phyloP scores from a whole-genome alignment of 2,329 filamentous ascomycete genomes.

The Cladophialophora psammophila region DNA sequence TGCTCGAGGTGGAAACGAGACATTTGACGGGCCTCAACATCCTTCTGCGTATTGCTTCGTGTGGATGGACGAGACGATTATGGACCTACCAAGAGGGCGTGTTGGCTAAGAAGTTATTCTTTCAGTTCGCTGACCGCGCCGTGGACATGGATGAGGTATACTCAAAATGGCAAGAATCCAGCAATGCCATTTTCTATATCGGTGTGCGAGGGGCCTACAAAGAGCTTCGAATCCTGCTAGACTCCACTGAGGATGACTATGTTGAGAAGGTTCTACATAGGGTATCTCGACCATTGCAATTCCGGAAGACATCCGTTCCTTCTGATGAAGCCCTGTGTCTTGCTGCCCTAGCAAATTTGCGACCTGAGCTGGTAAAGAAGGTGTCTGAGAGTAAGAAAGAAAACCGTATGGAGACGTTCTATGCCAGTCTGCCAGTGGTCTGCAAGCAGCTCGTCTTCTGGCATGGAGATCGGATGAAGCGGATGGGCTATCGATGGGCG shows the following conservation, averaged over 20 bases:
- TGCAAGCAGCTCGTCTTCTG: constrained; percentile 15
- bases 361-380: background rate
- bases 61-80: constrained; percentile 14
- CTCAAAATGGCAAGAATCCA: constrained; percentile 9
- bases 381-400: constrained; percentile 4
- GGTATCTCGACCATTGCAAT: constrained; percentile 12
- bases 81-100: constrained; percentile 17
- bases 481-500: constrained; percentile 12
- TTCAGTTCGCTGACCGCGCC: constrained; percentile 7
- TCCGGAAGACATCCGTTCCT: constrained; percentile 10
- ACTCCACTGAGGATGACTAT: background rate
- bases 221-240: constrained; percentile 18
- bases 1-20: constrained; percentile 2
- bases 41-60: constrained; percentile 4
- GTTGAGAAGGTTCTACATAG: constrained; percentile 3
- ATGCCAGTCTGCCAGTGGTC: constrained; percentile 1
- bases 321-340: constrained; percentile 10
- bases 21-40: background rate
- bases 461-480: background rate
- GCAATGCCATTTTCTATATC: constrained; percentile 3
- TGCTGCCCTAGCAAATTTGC: constrained; percentile 7
- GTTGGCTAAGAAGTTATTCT: constrained; percentile 5
- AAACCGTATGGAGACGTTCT: constrained; percentile 14
- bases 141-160: constrained; percentile 14
- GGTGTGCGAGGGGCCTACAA: constrained; percentile 6